These are phyloP conservation scores for Pseudozyma flocculosa DNA, from an alignment of 1,284 basidiomycete species.

Conservation along the genomic window DNA sequence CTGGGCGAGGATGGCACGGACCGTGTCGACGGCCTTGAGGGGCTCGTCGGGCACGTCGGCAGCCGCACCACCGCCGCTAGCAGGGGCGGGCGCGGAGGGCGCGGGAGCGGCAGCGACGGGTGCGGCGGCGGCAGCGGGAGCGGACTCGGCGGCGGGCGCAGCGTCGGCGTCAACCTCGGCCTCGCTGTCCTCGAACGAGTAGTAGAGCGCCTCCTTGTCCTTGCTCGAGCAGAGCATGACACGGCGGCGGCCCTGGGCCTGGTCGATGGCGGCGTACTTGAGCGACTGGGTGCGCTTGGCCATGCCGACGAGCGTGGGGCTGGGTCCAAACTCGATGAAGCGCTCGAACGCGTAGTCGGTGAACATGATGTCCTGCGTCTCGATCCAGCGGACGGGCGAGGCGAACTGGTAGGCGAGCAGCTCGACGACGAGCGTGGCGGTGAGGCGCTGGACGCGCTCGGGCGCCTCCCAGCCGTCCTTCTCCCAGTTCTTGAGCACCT, in stretches of 20 bases:
- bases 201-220: constrained; percentile 95
- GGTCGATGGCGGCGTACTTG: constrained; percentile 89
- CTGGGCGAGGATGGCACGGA: constrained; percentile 87
- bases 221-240: constrained; percentile 90
- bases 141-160: constrained; percentile 60
- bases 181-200: constrained; percentile 88
- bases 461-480: constrained; percentile 80
- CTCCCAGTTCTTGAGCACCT: constrained; percentile 90
- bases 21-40: constrained; percentile 85
- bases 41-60: constrained; percentile 83
- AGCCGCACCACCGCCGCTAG: constrained; percentile 62
- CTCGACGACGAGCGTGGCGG: constrained; percentile 93
- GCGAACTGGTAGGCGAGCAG: constrained; percentile 90
- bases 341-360: constrained; percentile 83
- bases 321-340: constrained; percentile 92
- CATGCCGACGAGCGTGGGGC: constrained; percentile 94
- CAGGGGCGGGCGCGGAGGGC: constrained; percentile 61
- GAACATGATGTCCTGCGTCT: constrained; percentile 95
- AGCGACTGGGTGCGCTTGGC: constrained; percentile 90
- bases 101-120: constrained; percentile 58
- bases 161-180: constrained; percentile 57
- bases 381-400: constrained; percentile 84
- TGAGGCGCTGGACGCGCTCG: constrained; percentile 84
- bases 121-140: constrained; percentile 58
- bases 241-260: constrained; percentile 76